Evolutionary conservation across 169 alveolate species (phyloP).

Genomic region (Amoebophrya sp.): DNA sequence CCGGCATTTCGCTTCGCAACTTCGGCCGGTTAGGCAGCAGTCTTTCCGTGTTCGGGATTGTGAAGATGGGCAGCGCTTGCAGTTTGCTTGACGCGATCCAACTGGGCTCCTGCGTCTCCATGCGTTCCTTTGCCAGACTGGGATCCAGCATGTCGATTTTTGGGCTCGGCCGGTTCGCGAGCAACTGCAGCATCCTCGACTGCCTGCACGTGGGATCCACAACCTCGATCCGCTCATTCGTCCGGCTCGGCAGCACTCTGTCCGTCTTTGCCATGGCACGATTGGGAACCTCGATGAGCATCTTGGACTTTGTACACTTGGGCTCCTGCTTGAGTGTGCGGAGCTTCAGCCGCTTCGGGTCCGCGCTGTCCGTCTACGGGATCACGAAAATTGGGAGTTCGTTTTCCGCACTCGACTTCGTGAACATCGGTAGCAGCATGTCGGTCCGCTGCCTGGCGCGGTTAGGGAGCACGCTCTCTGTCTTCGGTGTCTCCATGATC

Average conservation of each 20-base stretch:
- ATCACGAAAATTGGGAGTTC: not conserved
- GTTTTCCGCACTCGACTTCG: not conserved
- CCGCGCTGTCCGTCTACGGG: not conserved
- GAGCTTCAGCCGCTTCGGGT: not conserved
- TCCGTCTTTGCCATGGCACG: conserved; percentile 25
- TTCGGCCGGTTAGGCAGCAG: conserved; percentile 10
- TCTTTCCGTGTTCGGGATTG: conserved; percentile 7
- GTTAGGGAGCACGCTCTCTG: not conserved
- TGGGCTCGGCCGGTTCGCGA: conserved; percentile 5
- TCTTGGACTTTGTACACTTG: not conserved
- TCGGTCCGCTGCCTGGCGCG: conserved; percentile 6
- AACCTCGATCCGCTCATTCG: not conserved
- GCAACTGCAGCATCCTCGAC: not conserved
- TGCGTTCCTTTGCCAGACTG: not conserved
- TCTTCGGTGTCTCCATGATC: not conserved
- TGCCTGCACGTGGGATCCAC: not conserved
- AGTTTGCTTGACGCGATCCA: not conserved
- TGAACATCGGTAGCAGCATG: not conserved
- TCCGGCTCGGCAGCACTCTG: not conserved
- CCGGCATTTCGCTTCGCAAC: not conserved
- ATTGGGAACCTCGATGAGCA: not conserved
- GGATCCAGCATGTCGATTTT: not conserved
- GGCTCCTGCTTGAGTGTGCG: conserved; percentile 8
- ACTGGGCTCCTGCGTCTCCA: not conserved
- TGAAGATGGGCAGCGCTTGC: not conserved